phyloP scores from a whole-genome alignment of 768 basidiomycete genomes.

The Boletus fagicola region DNA sequence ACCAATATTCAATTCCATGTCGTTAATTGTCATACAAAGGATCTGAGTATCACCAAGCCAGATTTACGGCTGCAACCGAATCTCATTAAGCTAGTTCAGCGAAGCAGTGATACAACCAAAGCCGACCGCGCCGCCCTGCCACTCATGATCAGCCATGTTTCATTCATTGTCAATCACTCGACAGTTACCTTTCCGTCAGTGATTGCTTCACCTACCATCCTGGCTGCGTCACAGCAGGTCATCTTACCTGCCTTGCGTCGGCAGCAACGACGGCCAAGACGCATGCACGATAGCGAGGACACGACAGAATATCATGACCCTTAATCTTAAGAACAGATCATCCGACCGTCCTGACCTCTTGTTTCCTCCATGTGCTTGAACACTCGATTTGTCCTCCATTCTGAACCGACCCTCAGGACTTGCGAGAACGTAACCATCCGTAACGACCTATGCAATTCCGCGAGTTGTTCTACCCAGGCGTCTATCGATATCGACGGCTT shows the following conservation, averaged over 20 bases:
- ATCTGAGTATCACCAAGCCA: background rate
- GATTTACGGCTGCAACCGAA: background rate
- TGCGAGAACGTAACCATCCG: background rate
- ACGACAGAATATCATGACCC: background rate
- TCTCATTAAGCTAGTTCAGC: background rate
- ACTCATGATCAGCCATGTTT: background rate
- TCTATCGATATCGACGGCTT: too few species aligned
- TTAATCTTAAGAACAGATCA: background rate
- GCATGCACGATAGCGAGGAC: background rate
- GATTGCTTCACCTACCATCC: background rate
- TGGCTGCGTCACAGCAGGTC: background rate
- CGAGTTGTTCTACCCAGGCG: background rate
- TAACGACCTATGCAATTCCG: background rate
- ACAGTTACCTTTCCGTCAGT: background rate
- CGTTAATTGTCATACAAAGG: background rate
- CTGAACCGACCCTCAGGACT: background rate
- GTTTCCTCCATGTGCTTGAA: background rate
- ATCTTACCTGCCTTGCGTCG: background rate
- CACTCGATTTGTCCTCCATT: background rate
- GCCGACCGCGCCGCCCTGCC: background rate
- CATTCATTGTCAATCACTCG: background rate
- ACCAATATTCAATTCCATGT: background rate
- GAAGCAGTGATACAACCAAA: background rate
- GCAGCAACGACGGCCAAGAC: background rate
- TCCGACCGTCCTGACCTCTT: background rate